Evolutionary conservation across 2,329 filamentous ascomycete genomes (phyloP), one percentile per base, ranked within the genome.

Genomic region (Penicillium sp.): DNA sequence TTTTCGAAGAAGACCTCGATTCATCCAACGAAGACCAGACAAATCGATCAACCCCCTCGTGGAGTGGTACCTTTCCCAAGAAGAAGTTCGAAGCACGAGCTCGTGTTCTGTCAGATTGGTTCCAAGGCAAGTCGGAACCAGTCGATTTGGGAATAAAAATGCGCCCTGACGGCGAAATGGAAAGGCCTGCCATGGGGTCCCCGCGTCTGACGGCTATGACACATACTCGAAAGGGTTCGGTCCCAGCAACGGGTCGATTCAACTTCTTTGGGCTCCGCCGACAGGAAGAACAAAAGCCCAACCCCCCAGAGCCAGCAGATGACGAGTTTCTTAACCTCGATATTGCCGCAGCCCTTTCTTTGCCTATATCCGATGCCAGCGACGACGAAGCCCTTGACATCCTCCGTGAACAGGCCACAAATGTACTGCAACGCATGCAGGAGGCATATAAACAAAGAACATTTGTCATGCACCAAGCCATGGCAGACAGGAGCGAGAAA

Each of bases 261-360:
- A 77, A 74, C 13, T 76, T 80, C 62, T 79, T 79, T 58, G 70
- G 71, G 2, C 67, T 75, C 50, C 74, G 73, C 33, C 60, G 73
- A 39, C 68, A 71, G 37, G 64, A 68, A n/a, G 61, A 70, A 22
- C 63, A 59, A 37, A 60, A 64, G 44, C 39, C 65, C 3, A 59
- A 67, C 26, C 63, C 69, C 6, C 74, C 72, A 7, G 74, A 73
- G 54, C 74, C 72, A 9, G 72, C 79, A n/a, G 68, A 74, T 39
- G 84, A 87, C 64, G 80, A 83, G 55, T 72, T 87, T 24, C 70
- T 83, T 8, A 81, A 79, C 54, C 69, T 87, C 44, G 82, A 85
- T 68, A 80, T 87, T 61, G 73, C 76, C 35, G 75, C 78, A 27
- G 74, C 81, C 6, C 78, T 87, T 42, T 85, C 84, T 62, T 82